These are phyloP conservation scores for Cladosporium velox DNA, from an alignment of 2,329 filamentous ascomycete genomes.

Conservation along the genomic window DNA sequence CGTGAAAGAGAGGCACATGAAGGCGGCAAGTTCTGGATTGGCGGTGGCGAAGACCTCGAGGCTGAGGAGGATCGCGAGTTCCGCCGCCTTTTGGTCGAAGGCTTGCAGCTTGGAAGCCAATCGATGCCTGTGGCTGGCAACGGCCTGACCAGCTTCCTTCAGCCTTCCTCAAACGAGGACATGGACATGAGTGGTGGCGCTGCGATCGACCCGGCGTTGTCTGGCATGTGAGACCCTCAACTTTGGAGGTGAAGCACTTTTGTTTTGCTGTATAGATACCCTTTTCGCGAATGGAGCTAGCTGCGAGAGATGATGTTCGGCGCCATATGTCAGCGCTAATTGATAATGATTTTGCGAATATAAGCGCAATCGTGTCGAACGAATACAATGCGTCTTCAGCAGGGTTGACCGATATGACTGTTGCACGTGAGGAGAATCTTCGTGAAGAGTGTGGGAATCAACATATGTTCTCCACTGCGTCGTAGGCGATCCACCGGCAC, in stretches of 20 bases:
- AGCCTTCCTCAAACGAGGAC: background rate
- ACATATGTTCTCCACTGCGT: background rate
- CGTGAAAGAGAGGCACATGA: conserved; percentile 43
- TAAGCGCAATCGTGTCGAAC: background rate
- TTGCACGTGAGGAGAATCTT: background rate
- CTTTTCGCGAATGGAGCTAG: conserved; percentile 4
- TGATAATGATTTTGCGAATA: background rate
- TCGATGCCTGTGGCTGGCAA: conserved; percentile 13
- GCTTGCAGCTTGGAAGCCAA: conserved; percentile 12
- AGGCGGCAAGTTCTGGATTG: conserved; percentile 51
- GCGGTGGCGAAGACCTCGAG: conserved; percentile 34
- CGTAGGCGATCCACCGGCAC: background rate
- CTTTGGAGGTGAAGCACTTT: background rate
- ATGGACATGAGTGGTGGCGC: background rate
- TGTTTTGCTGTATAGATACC: conserved; percentile 16
- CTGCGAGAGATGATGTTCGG: background rate
- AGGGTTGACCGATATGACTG: background rate
- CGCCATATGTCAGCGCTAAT: background rate
- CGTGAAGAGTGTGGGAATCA: background rate
- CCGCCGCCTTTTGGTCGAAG: conserved; percentile 15
- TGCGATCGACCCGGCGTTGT: conserved; percentile 17
- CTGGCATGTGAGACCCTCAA: background rate
- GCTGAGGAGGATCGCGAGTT: conserved; percentile 18
- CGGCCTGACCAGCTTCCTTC: conserved; percentile 8
- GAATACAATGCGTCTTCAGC: background rate